Evolutionary conservation across 169 alveolate genomes (phyloP).

Genomic region (Cardiosporidium cionae): DNA sequence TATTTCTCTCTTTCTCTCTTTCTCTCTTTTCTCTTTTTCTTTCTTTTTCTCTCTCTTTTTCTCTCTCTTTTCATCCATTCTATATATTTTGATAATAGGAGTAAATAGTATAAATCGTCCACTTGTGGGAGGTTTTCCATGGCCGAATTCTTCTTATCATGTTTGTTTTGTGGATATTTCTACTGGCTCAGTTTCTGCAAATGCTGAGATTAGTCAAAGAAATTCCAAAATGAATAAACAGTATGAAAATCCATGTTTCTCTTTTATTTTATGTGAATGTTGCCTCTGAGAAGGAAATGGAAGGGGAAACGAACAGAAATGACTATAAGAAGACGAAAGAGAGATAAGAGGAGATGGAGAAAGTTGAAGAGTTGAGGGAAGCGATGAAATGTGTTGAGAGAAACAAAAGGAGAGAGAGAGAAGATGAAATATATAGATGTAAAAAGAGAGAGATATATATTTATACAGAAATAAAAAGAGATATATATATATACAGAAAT

Average conservation of each 20-base stretch:
- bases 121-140: conserved; percentile 28
- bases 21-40: background rate
- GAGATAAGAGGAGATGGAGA: background rate
- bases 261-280: no score
- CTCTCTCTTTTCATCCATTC: background rate
- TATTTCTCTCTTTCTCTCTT: background rate
- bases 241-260: no score
- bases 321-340: no score
- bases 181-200: conserved; percentile 18
- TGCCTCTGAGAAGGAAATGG: no score
- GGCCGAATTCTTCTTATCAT: conserved; percentile 33
- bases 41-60: background rate
- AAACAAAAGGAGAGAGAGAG: no score
- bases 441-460: background rate
- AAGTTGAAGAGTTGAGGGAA: no score
- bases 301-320: no score
- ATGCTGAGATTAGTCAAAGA: conserved; percentile 21
- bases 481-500: no score
- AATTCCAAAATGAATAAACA: conserved; percentile 23
- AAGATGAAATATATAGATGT: background rate
- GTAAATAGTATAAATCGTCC: conserved; percentile 30
- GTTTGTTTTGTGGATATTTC: conserved; percentile 37
- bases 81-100: conserved; percentile 1
- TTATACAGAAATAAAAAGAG: no score
- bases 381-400: no score